Base-by-base conservation (phyloP, 768 basidiomycete genomes). In the Termitomyces sp. region DNA sequence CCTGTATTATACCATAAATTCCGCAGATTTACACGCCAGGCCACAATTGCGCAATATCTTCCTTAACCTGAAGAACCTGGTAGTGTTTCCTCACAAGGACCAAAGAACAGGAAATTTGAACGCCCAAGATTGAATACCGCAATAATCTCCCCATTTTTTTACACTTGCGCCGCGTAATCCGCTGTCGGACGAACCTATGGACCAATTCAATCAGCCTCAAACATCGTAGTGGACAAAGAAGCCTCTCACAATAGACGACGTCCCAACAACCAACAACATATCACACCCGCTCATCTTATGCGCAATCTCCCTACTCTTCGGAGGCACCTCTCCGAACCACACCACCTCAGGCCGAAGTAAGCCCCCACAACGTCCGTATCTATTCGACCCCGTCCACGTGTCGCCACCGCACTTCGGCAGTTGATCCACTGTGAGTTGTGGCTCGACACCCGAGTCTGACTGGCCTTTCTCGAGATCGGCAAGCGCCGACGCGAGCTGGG, bases 1-100 rank as follows among this genome's bases (percentile, higher is more conserved):
- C 14, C 11, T 49, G 34, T 49, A 37, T 37, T 10, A 14, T 19
- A 32, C 23, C 27, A 50, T 27, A 3, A n/a, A 25, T n/a, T 27
- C 5, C 9, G 16, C 35, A 50, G 49, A 35, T 27, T 23, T 49
- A 23, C 12, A 11, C n/a, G 23, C 27, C 23, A 32, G 61, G 59
- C 54, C 57, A 62, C 27, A 57, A 45, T 17, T 32, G 40, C 12
- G 35, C 23, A 2, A 59, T 59, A 34, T 63, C 60, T 31, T 60
- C 51, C 35, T 52, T 34, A 10, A 71, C 52, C 10, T 66, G 73
- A 2, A 80, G 62, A n/a, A 70, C 74, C 61, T 3, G 77, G 74
- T 21, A 83, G 64, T 1, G 71, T 76, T 23, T 67, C 66, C 47
- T 81, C 80, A 61, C 80, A 81, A 17, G 75, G 73, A 0, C 81